A percentile compares a stretch with the other conserved stretches of the same genome.
Conservation (phyloP, 2,329 filamentous ascomycete species). For the Pyrenophora teres region DNA sequence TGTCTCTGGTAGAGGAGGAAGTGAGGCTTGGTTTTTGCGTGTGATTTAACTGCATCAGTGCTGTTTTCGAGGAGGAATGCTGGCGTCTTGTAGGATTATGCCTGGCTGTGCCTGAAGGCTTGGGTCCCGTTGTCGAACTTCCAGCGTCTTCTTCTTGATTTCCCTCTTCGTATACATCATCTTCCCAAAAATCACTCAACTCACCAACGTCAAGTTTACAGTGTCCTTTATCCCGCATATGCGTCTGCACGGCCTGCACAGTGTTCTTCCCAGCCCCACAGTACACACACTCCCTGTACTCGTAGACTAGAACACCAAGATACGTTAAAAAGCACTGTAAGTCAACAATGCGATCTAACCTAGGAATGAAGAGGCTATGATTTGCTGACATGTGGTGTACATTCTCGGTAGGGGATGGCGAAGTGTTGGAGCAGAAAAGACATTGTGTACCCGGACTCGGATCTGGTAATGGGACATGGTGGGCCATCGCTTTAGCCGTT, state of each 20-base stretch:
- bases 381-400: conserved; percentile 5
- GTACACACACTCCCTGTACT: conserved; percentile 6
- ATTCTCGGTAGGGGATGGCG: background rate
- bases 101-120: background rate
- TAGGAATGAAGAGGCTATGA: conserved; percentile 1
- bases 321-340: conserved; percentile 3
- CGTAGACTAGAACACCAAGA: background rate
- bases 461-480: background rate
- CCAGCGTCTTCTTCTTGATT: background rate
- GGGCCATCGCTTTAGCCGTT: too few relatives aligned
- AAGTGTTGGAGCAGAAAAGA: conserved; percentile 3
- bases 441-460: background rate
- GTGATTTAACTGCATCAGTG: too few relatives aligned
- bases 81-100: too few relatives aligned
- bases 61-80: too few relatives aligned
- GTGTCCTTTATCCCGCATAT: conserved; percentile 8
- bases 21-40: too few relatives aligned
- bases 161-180: background rate
- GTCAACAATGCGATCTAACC: background rate
- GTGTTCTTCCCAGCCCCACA: background rate
- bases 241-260: conserved; percentile 6
- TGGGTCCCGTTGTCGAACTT: background rate
- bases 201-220: background rate
- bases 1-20: too few relatives aligned
- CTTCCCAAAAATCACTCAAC: background rate